Evolutionary conservation across 1,284 basidiomycete genomes (phyloP), one percentile per base, ranked within the genome.

Genomic region (Gomphus bonarii): DNA sequence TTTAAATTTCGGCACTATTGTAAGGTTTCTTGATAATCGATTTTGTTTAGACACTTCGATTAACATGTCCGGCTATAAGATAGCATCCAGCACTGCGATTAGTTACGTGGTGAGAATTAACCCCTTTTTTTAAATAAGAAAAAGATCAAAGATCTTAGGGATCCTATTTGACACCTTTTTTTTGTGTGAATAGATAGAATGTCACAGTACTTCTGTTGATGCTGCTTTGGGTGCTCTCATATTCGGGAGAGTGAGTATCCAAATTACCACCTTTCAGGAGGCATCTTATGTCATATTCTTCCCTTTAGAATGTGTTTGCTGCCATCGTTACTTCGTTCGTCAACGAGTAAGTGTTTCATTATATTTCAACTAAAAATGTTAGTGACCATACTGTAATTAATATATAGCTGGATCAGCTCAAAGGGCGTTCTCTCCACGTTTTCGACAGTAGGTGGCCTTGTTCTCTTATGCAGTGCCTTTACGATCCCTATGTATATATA

Each of bases 301-400:
- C n/a, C 16, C 12, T 53, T 35, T 22, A 58, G 57, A 49, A 54
- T 18, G 42, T 48, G 11, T 64, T 64, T 52, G 61, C 63, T 25
- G 58, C 62, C 22, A 59, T 63, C 55, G 62, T 64, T 20, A 63
- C 63, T 14, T 49, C 60, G 1, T 62, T 64, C 50, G 61, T 63
- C 43, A 64, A 64, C 49, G 58, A 64, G 63, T 63, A 40, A 53
- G 61, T 43, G 10, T 38, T 50, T 48, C 25, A 14, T 25, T 43
- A 12, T n/a, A 2, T 30, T 40, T 16, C 44, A 51, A 54, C 40
- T 8, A 20, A 18, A 10, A 52, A 36, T 10, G 33, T 47, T 6
- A 33, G 31, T 52, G 18, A 30, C 22, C 51, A 38, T 12, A 22
- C 50, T 22, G 36, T 20, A 35, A 49, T 2, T 10, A 35, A 49